Evolutionary conservation across 495 filamentous ascomycete genomes (phyloP).

Genomic region (Penicillium bialowiezense): DNA sequence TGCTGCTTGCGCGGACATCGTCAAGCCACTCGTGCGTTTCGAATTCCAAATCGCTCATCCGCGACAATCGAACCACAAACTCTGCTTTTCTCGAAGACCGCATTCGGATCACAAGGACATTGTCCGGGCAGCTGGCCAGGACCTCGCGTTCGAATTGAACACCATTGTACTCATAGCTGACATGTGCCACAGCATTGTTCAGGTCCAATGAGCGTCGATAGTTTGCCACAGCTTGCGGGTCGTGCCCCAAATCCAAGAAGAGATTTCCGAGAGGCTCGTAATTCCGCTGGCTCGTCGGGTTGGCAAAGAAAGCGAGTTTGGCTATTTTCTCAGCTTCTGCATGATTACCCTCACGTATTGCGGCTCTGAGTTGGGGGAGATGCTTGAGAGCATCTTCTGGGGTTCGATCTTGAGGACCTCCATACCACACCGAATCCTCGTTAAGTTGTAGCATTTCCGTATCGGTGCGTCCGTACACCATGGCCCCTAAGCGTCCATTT

Average conservation of each 20-base stretch:
- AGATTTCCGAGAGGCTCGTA: constrained; percentile 48
- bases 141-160: constrained; percentile 32
- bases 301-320: constrained; percentile 39
- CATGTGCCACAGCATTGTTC: constrained; percentile 29
- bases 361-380: constrained; percentile 35
- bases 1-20: constrained; percentile 20
- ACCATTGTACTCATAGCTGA: constrained; percentile 35
- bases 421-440: constrained; percentile 55
- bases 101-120: constrained; percentile 41
- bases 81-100: constrained; percentile 25
- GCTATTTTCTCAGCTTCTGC: constrained; percentile 39
- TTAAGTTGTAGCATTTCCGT: constrained; percentile 50
- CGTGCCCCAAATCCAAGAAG: constrained; percentile 45
- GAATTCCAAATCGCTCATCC: constrained; percentile 36
- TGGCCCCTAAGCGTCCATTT: constrained; percentile 52
- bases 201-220: constrained; percentile 49
- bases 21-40: constrained; percentile 43
- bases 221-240: constrained; percentile 19
- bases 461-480: constrained; percentile 44
- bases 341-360: constrained; percentile 41
- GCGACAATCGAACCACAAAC: constrained; percentile 27
- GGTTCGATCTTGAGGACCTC: constrained; percentile 44
- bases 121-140: constrained; percentile 40
- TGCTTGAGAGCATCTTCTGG: constrained; percentile 33
- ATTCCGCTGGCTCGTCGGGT: constrained; percentile 41